Evolutionary conservation across 352 stramenopile species (phyloP).

Genomic region (Phytophthora lateralis): DNA sequence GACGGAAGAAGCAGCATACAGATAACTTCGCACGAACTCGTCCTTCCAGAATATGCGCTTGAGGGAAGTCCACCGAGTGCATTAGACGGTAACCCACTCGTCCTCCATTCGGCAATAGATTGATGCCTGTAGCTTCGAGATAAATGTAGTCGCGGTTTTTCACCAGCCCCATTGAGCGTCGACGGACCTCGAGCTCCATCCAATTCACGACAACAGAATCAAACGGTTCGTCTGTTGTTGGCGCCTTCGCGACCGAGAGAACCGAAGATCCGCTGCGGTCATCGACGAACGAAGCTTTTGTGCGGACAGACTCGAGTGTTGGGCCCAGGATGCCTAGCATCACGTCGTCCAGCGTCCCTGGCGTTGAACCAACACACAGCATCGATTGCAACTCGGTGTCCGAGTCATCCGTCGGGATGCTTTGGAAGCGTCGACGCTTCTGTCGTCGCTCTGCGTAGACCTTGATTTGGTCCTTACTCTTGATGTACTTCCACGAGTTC

Average conservation of each 20-base stretch:
- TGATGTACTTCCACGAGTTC: constrained; percentile 35
- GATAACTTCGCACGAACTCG: constrained; percentile 50
- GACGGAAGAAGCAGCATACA: constrained; percentile 49
- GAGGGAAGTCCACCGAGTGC: constrained; percentile 46
- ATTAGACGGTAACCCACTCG: constrained; percentile 41
- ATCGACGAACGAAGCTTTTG: constrained; percentile 44
- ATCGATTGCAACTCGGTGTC: constrained; percentile 30
- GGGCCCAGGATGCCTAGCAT: constrained; percentile 46
- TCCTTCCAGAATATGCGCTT: constrained; percentile 42
- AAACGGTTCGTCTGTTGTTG: constrained; percentile 56
- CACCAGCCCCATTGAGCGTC: constrained; percentile 24
- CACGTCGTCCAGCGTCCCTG: constrained; percentile 43
- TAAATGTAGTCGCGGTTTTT: constrained; percentile 71
- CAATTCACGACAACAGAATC: constrained; percentile 44
- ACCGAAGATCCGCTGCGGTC: constrained; percentile 40
- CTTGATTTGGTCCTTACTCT: constrained; percentile 33
- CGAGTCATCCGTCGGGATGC: not conserved
- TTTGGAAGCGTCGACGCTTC: constrained; percentile 15
- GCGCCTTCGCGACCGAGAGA: constrained; percentile 45
- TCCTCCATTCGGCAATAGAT: constrained; percentile 15
- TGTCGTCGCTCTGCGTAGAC: constrained; percentile 25
- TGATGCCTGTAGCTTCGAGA: constrained; percentile 49
- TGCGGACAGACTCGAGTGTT: constrained; percentile 33
- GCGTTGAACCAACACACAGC: constrained; percentile 35
- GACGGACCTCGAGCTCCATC: constrained; percentile 41